Conservation (phyloP, 2,329 filamentous ascomycete species). For the Ophiostoma himal-ulmi region DNA sequence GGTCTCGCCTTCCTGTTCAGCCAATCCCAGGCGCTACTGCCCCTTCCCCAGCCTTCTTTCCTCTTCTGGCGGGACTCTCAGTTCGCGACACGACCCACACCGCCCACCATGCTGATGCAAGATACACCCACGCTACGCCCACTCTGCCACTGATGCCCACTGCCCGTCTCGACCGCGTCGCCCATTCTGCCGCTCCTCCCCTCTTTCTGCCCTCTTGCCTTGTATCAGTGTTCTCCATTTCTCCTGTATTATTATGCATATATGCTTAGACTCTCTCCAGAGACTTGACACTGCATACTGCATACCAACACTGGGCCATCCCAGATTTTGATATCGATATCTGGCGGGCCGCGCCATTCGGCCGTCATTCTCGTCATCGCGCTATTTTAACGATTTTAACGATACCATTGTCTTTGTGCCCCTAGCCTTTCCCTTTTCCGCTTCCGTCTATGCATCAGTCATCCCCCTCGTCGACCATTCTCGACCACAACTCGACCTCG, state of each 20-base stretch:
- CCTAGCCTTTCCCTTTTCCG: neutral
- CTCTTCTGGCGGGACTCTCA: slow-evolving; percentile 20
- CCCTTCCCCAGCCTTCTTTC: slow-evolving; percentile 25
- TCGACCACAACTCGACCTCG: neutral
- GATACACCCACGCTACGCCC: neutral
- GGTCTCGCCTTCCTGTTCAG: slow-evolving; percentile 10
- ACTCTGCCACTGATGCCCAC: neutral
- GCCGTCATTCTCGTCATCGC: slow-evolving; percentile 20
- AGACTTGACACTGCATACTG: neutral
- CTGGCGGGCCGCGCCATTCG: slow-evolving; percentile 20
- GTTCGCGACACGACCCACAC: slow-evolving; percentile 7
- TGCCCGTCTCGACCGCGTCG: slow-evolving; percentile 11
- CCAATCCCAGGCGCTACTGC: slow-evolving; percentile 15
- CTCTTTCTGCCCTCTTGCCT: neutral
- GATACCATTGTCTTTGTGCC: neutral
- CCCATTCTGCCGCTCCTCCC: slow-evolving; percentile 13
- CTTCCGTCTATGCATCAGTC: neutral
- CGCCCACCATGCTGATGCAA: slow-evolving; percentile 6
- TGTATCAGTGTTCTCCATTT: slow-evolving; percentile 9
- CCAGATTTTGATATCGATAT: slow-evolving; percentile 18
- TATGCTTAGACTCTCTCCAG: neutral
- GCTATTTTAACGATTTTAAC: neutral
- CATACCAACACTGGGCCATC: neutral
- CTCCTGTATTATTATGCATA: neutral
- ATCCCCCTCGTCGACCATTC: neutral